These are phyloP conservation scores for Boletus rubescentipes DNA, from an alignment of 768 basidiomycete species.

Conservation along the genomic window DNA sequence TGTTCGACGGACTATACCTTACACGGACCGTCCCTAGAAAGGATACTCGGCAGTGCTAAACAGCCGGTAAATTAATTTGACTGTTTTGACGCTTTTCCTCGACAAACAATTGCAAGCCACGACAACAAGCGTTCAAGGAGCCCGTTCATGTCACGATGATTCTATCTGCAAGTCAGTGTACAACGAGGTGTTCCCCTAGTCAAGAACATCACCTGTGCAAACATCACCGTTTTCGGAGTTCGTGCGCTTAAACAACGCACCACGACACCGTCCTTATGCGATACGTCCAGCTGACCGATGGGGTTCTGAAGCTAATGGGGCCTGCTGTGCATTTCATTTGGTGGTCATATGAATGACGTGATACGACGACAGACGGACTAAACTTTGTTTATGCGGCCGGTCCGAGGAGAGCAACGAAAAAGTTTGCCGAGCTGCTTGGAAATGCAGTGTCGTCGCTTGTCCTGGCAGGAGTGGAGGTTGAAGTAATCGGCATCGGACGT, in stretches of 20 bases:
- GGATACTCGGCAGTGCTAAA: constrained; percentile 15
- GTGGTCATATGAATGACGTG: constrained; percentile 30
- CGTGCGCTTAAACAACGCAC: constrained; percentile 24
- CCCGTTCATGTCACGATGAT: constrained; percentile 8
- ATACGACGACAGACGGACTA: constrained; percentile 21
- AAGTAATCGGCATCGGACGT: constrained; percentile 15
- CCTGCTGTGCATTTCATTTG: constrained; percentile 15
- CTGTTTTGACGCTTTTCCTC: constrained; percentile 9
- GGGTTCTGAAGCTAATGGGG: constrained; percentile 7
- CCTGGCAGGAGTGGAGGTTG: constrained; percentile 1
- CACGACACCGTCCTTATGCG: constrained; percentile 19
- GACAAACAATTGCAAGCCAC: constrained; percentile 8
- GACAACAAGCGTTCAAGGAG: background rate
- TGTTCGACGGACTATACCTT: constrained; percentile 9
- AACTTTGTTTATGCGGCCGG: constrained; percentile 24
- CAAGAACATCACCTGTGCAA: constrained; percentile 1
- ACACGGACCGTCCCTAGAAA: constrained; percentile 6
- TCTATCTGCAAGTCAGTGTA: background rate
- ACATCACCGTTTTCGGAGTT: constrained; percentile 15
- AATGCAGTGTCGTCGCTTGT: constrained; percentile 11
- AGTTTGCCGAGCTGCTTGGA: constrained; percentile 10
- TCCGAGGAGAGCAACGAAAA: constrained; percentile 14
- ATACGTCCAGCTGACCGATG: constrained; percentile 19
- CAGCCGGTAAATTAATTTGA: constrained; percentile 15
- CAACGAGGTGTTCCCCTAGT: constrained; percentile 14